These are phyloP conservation scores for Lactarius quietus DNA, from an alignment of 768 basidiomycete species.

Conservation along the genomic window DNA sequence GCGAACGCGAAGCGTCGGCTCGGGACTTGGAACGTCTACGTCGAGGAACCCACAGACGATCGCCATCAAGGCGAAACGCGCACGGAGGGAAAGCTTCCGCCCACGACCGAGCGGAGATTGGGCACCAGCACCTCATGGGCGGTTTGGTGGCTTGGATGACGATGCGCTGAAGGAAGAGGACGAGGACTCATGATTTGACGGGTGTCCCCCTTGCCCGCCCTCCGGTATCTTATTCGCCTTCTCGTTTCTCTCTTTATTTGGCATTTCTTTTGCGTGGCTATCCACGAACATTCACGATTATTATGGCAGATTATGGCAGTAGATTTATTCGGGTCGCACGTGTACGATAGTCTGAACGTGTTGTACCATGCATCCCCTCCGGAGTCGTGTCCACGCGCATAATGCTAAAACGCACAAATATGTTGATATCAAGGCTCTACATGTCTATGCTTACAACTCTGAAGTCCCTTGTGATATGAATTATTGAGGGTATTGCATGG, in stretches of 20 bases:
- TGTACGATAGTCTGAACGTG: constrained; percentile 22
- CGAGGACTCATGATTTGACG: constrained; percentile 16
- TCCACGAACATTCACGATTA: constrained; percentile 14
- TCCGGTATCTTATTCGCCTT: constrained; percentile 7
- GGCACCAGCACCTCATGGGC: constrained; percentile 24
- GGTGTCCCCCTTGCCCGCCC: not conserved
- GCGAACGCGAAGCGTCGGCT: constrained; percentile 18
- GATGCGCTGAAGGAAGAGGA: constrained; percentile 34
- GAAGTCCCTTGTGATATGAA: not conserved
- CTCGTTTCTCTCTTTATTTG: not conserved
- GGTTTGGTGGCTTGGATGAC: constrained; percentile 33
- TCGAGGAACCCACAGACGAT: constrained; percentile 29
- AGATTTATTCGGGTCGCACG: constrained; percentile 17
- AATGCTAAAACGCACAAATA: not conserved
- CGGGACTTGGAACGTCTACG: constrained; percentile 16
- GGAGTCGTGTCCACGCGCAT: not conserved
- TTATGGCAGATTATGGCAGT: constrained; percentile 16
- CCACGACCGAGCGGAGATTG: constrained; percentile 72
- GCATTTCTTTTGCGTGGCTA: constrained; percentile 15
- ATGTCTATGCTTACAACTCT: not conserved
- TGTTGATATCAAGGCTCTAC: not conserved
- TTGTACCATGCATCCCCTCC: constrained; percentile 16
- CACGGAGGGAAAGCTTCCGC: constrained; percentile 75
- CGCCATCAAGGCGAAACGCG: constrained; percentile 49
- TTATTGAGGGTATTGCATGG: not conserved